These are phyloP conservation scores for Diaporthe vexans DNA, from an alignment of 2,329 filamentous ascomycete species.

Conservation along the genomic window DNA sequence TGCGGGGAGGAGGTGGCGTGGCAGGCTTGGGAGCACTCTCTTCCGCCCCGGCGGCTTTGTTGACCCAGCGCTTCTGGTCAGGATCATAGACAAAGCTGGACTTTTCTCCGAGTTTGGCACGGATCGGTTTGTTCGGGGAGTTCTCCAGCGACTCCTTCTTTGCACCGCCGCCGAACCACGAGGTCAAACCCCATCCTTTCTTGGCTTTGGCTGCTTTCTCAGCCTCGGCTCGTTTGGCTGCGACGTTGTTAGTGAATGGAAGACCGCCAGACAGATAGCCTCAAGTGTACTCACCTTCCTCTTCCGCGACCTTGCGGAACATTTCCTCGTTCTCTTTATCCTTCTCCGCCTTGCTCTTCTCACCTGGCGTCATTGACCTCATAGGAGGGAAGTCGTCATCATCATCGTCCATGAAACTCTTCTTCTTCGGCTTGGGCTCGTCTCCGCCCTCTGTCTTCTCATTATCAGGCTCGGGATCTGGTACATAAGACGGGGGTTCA, in stretches of 20 bases:
- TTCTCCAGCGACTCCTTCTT: constrained; percentile 71
- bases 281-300: constrained; percentile 70
- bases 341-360: constrained; percentile 75
- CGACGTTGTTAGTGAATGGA: neutral
- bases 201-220: constrained; percentile 65
- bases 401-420: constrained; percentile 85
- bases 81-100: constrained; percentile 95
- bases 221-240: constrained; percentile 73
- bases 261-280: constrained; percentile 38
- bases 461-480: constrained; percentile 58
- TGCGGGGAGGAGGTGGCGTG: constrained; percentile 84
- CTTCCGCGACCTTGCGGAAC: constrained; percentile 86
- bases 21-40: constrained; percentile 71
- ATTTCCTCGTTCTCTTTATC: constrained; percentile 88
- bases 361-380: constrained; percentile 60
- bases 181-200: constrained; percentile 84
- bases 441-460: constrained; percentile 63
- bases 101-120: constrained; percentile 93
- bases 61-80: constrained; percentile 97
- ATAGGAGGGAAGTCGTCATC: constrained; percentile 75
- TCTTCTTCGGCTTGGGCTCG: constrained; percentile 76
- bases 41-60: constrained; percentile 87
- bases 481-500: constrained; percentile 69
- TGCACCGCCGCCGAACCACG: constrained; percentile 82
- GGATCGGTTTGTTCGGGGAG: constrained; percentile 77